Conservation (phyloP, 2,329 filamentous ascomycete species). For the Pseudomassariella vexata region DNA sequence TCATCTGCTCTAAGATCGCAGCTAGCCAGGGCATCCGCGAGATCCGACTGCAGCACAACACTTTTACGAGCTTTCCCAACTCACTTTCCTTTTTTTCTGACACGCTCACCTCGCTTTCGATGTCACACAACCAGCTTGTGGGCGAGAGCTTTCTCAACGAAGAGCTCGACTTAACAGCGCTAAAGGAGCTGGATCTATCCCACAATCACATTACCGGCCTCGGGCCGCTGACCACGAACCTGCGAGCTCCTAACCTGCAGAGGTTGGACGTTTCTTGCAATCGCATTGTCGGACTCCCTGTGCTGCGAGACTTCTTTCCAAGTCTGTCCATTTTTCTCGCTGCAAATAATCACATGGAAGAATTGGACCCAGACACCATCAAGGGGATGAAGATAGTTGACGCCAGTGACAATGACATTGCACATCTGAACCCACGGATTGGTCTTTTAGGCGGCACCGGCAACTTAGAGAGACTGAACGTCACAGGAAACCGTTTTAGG, state of each 20-base stretch:
- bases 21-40: slow-evolving; percentile 45
- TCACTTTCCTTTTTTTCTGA: slow-evolving; percentile 66
- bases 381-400: slow-evolving; percentile 71
- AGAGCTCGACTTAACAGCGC: slow-evolving; percentile 61
- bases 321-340: slow-evolving; percentile 64
- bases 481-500: slow-evolving; percentile 80
- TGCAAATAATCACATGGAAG: slow-evolving; percentile 72
- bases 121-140: slow-evolving; percentile 69
- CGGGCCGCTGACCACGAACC: slow-evolving; percentile 55
- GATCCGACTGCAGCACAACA: slow-evolving; percentile 72
- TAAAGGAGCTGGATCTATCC: slow-evolving; percentile 72
- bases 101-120: slow-evolving; percentile 64
- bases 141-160: slow-evolving; percentile 61
- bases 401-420: slow-evolving; percentile 79
- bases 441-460: slow-evolving; percentile 65
- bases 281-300: slow-evolving; percentile 65
- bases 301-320: slow-evolving; percentile 63
- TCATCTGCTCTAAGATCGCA: slow-evolving; percentile 50
- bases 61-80: slow-evolving; percentile 63
- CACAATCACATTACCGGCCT: slow-evolving; percentile 70
- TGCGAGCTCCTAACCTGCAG: slow-evolving; percentile 69
- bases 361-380: slow-evolving; percentile 67
- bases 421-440: slow-evolving; percentile 72
- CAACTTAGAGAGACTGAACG: slow-evolving; percentile 62
- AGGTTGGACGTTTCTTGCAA: slow-evolving; percentile 81